These are phyloP conservation scores for Crithidia bombi DNA, from an alignment of 208 protist species.

Conservation along the genomic window DNA sequence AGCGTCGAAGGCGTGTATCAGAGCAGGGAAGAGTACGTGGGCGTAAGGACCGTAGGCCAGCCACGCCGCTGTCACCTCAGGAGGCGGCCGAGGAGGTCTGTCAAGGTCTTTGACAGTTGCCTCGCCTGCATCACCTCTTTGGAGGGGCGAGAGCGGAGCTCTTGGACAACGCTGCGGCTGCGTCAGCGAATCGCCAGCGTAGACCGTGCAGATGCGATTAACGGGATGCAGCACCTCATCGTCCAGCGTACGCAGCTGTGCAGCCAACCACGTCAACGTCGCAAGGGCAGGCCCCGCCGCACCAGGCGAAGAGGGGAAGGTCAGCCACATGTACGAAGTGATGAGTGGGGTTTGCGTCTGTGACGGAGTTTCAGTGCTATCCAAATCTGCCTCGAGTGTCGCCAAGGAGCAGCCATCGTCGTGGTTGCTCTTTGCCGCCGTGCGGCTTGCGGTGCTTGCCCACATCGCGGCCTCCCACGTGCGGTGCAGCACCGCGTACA, in stretches of 20 bases:
- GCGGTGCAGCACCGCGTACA: conserved; percentile 11
- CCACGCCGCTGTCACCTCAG: conserved; percentile 16
- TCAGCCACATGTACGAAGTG: too few relatives aligned
- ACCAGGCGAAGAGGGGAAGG: too few relatives aligned
- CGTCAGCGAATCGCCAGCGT: background rate
- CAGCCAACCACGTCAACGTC: conserved; percentile 8
- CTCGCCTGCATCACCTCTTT: background rate
- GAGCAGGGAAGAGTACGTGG: conserved; percentile 19
- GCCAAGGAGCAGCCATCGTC: too few relatives aligned
- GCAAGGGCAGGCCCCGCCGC: too few relatives aligned
- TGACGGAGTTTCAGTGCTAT: too few relatives aligned
- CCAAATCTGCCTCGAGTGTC: too few relatives aligned
- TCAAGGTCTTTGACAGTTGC: background rate
- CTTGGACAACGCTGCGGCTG: background rate
- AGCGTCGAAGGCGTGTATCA: background rate
- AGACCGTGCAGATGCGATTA: conserved; percentile 16
- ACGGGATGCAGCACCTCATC: conserved; percentile 28
- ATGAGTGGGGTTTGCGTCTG: too few relatives aligned
- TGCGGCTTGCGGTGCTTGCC: too few relatives aligned
- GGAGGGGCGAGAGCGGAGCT: too few relatives aligned
- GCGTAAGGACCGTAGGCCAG: conserved; percentile 22
- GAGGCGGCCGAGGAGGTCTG: background rate
- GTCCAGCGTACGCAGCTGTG: conserved; percentile 11
- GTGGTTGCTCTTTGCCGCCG: too few relatives aligned
- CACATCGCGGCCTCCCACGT: background rate